Percentiles rank a stretch among this genome's conserved stretches.
Evolutionary conservation across 352 stramenopile species (phyloP).

Genomic region (Pythium periplocum): DNA sequence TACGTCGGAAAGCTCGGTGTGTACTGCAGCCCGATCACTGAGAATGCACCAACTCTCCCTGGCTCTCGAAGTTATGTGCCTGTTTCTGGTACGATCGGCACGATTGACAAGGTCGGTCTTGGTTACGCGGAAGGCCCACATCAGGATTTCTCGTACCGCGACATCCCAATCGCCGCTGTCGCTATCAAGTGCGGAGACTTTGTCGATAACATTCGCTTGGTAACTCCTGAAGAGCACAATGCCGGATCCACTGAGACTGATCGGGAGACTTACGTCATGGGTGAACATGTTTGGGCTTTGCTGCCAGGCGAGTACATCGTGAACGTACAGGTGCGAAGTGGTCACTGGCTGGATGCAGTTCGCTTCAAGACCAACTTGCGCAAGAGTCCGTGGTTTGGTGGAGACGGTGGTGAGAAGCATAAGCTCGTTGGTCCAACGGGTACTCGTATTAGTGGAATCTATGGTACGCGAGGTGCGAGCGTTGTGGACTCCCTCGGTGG

Average conservation of each 20-base stretch:
- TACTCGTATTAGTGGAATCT: constrained; percentile 31
- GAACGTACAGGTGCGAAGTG: constrained; percentile 36
- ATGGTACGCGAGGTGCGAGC: constrained; percentile 25
- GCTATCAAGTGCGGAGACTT: constrained; percentile 31
- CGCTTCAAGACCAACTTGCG: constrained; percentile 41
- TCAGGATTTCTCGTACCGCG: constrained; percentile 5
- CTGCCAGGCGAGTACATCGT: constrained; percentile 28
- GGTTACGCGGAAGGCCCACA: constrained; percentile 17
- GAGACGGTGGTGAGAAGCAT: constrained; percentile 19
- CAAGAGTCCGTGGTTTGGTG: constrained; percentile 43
- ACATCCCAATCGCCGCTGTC: constrained; percentile 19
- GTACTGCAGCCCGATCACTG: constrained; percentile 19
- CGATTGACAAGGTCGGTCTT: constrained; percentile 7
- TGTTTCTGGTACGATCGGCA: constrained; percentile 13
- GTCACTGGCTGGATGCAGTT: constrained; percentile 48
- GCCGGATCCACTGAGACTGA: constrained; percentile 10
- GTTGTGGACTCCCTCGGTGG: constrained; percentile 34
- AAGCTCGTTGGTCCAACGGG: constrained; percentile 24
- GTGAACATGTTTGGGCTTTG: constrained; percentile 50
- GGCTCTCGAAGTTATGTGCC: constrained; percentile 22
- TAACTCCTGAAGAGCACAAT: constrained; percentile 22
- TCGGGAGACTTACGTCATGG: constrained; percentile 13
- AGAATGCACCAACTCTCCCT: constrained; percentile 7
- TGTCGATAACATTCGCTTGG: constrained; percentile 26
- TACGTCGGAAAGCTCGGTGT: constrained; percentile 47